Conservation (phyloP, 495 filamentous ascomycete species). For the Penicillium canescens region DNA sequence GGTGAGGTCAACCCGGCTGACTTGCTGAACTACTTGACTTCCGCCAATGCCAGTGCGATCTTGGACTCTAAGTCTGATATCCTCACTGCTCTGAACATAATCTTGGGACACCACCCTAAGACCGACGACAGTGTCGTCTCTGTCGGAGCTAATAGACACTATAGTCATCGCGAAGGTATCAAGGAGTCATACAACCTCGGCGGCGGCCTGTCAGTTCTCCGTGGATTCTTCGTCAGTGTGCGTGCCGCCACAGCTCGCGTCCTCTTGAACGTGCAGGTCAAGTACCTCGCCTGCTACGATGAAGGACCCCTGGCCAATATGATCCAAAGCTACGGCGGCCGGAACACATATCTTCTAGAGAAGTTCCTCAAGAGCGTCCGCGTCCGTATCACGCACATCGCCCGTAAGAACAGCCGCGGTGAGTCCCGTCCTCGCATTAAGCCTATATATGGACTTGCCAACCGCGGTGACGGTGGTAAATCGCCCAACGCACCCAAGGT, state of each 20-base stretch:
- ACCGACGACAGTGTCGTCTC: constrained; percentile 31
- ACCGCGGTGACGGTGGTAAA: constrained; percentile 32
- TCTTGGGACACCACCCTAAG: constrained; percentile 43
- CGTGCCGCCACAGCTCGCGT: constrained; percentile 64
- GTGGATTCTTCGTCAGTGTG: constrained; percentile 69
- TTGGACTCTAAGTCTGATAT: constrained; percentile 38
- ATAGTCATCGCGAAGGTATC: constrained; percentile 21
- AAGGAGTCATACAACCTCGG: constrained; percentile 35
- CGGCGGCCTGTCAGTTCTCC: constrained; percentile 50
- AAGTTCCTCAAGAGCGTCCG: constrained; percentile 48
- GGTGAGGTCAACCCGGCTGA: constrained; percentile 47
- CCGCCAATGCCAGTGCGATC: constrained; percentile 42
- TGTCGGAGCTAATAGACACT: constrained; percentile 44
- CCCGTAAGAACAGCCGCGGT: constrained; percentile 36
- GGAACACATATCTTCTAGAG: constrained; percentile 28
- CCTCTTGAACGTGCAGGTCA: constrained; percentile 60
- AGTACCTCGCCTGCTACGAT: constrained; percentile 43
- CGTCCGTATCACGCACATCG: constrained; percentile 39
- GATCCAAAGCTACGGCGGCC: constrained; percentile 21
- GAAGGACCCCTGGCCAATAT: constrained; percentile 27
- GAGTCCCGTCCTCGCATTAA: constrained; percentile 36
- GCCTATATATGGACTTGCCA: constrained; percentile 49
- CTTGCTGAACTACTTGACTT: constrained; percentile 54
- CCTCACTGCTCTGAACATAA: constrained; percentile 57
- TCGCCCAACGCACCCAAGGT: constrained; percentile 35